These are phyloP conservation scores for Anthracocystis setariae DNA, from an alignment of 1,284 basidiomycete species.

Conservation along the genomic window DNA sequence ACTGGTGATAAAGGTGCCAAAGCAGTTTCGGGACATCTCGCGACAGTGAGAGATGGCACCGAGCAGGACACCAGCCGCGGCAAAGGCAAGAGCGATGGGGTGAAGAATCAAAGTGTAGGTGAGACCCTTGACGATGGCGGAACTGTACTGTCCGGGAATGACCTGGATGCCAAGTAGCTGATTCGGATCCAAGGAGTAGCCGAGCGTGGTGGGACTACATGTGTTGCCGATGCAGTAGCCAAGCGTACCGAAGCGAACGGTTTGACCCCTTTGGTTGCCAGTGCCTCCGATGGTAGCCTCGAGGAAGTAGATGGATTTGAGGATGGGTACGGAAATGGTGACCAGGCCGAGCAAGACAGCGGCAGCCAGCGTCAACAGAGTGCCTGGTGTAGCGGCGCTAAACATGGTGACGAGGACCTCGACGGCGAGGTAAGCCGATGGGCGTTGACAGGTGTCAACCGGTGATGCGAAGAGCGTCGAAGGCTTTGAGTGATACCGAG, in stretches of 20 bases:
- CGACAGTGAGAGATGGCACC: conserved; percentile 59
- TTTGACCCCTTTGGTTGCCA: conserved; percentile 36
- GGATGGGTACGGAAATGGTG: conserved; percentile 58
- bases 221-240: conserved; percentile 54
- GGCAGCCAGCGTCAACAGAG: conserved; percentile 53
- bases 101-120: conserved; percentile 63
- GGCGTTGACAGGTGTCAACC: conserved; percentile 4
- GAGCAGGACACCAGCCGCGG: conserved; percentile 48
- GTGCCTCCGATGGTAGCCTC: conserved; percentile 48
- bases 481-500: conserved; percentile 3
- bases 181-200: conserved; percentile 60
- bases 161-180: conserved; percentile 52
- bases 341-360: conserved; percentile 57
- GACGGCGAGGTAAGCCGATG: not conserved
- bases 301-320: conserved; percentile 61
- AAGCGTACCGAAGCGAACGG: conserved; percentile 47
- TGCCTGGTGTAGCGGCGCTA: conserved; percentile 54
- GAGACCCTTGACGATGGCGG: conserved; percentile 56
- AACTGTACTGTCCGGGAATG: conserved; percentile 46
- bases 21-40: conserved; percentile 45
- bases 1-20: conserved; percentile 52
- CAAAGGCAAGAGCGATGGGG: conserved; percentile 51
- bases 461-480: not conserved
- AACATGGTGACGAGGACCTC: conserved; percentile 26
- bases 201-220: conserved; percentile 50